A percentile compares a stretch with the other conserved stretches of the same genome.
These are phyloP conservation scores for Zymoseptoria crescenta DNA, from an alignment of 2,329 filamentous ascomycete genomes.

Conservation along the genomic window DNA sequence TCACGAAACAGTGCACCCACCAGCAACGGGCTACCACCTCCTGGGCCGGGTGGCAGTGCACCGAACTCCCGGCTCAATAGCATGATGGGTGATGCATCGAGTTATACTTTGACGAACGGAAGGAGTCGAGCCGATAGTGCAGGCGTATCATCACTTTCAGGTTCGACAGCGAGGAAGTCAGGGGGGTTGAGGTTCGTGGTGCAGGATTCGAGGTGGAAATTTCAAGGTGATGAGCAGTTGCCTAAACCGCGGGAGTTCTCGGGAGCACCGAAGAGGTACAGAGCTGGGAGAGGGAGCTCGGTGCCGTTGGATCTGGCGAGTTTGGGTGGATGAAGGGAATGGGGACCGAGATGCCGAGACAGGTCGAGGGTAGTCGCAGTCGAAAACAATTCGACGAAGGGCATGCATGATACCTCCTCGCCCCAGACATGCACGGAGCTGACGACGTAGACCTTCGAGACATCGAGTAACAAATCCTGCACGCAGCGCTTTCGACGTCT, in stretches of 20 bases:
- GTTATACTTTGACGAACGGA: conserved; percentile 33
- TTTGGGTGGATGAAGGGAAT: conserved; percentile 34
- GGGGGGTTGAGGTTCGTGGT: conserved; percentile 21
- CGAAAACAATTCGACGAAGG: not conserved
- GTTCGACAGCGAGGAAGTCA: conserved; percentile 16
- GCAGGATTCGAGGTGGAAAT: conserved; percentile 71
- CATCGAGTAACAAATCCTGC: not conserved
- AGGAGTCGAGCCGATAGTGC: conserved; percentile 16
- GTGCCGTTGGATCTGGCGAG: conserved; percentile 77
- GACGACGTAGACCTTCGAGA: not conserved
- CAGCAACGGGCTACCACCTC: not conserved
- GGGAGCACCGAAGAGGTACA: conserved; percentile 68
- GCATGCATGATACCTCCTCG: not conserved
- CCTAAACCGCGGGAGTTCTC: conserved; percentile 78
- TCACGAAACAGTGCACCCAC: not conserved
- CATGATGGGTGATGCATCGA: conserved; percentile 20
- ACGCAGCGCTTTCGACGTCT: not conserved
- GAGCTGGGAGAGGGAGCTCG: conserved; percentile 86
- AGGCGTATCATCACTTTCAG: not conserved
- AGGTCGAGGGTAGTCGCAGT: not conserved
- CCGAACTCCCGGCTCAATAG: not conserved
- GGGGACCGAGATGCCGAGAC: not conserved
- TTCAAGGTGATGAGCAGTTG: conserved; percentile 71
- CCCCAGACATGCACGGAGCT: not conserved
- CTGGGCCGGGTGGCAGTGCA: not conserved